Evolutionary conservation across 768 basidiomycete species (phyloP), one percentile per base, ranked within the genome.

Genomic region (Russula sp.): DNA sequence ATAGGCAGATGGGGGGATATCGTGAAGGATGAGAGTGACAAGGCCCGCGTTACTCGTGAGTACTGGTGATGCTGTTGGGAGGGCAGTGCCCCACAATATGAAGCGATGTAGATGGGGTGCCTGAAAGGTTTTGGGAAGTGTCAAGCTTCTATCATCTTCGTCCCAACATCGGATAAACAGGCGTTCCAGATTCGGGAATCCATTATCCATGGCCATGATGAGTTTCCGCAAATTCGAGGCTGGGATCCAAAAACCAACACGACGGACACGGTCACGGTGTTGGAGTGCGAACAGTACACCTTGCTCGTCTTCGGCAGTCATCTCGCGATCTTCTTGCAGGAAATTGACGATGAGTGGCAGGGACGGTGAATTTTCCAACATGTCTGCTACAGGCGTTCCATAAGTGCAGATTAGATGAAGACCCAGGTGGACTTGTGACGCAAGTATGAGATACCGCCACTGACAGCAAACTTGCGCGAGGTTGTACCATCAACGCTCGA

Each of bases 41-140:
- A 40, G 40, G 40, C 13, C 14, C 10, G 2, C 13, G 40, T 13
- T 11, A 5, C 11, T 40, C 40, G 40, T 40, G 14, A 40, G 14
- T 71, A 84, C 87, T 70, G 40, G 40, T 14, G 14, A 40, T 40
- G 11, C 40, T 13, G 40, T 40, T 14, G 40, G 40, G 40, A 40
- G 40, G 40, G 10, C 40, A 6, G 35, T 14, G 10, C 40, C 14
- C 40, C 2, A 40, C 40, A 40, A 40, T 6, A 37, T 40, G 40
- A 40, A 14, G 3, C 40, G 14, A 2, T 11, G 40, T 11, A 40
- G 40, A 40, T 40, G 14, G 4, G 45, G 20, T 1, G 45, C 45
- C 7, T 47, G 45, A 47, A 47, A 22, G n/a, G 45, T 47, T 1
- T n/a, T 47, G 5, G n/a, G 20, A 4, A n/a, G n/a, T 22, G 13